Base-by-base conservation (phyloP, 768 basidiomycete species). In the Amanita molliuscula region DNA sequence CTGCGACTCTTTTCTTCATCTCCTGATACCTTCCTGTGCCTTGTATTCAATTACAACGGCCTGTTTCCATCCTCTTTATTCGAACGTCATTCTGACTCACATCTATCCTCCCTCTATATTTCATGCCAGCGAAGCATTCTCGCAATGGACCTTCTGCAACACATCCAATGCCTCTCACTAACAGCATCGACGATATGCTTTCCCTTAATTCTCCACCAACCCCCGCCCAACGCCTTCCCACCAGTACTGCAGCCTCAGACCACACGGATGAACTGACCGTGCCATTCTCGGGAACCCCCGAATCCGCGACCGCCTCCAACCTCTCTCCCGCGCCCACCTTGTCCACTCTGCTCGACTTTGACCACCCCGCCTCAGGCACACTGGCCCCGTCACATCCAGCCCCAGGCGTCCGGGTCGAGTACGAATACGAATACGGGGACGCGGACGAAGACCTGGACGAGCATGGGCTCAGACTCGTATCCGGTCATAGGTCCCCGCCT, bases 401-500 rank as follows among this genome's bases (percentile, higher is more conserved):
- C 13, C 23, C 23, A 6, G 36, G 35, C 3, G 47, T 48, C 23
- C 31, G 31, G 31, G 47, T 48, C 26, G 37, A 40, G 11, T n/a
- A 23, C 10, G 47, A 48, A 16, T 35, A 48, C 33, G 36, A 20
- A 10, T 10, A 31, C 31, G 31, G 31, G 4, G 11, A 13, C 4
- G 31, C 11, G 1, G 31, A 31, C 29, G 29, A 6, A 11, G 29
- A 11, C 31, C 11, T 31, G 11, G 13, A 31, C 13, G 31, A 31
- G 11, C 0, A 31, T 2, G 31, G 31, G 31, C 31, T 31, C 4
- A 31, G 31, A 31, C 20, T 48, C 6, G 11, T 16, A n/a, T 28
- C 41, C 26, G n/a, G 9, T 6, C 56, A 59, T 41, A 56, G 60
- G 15, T 64, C 63, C 7, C 64, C 64, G 4, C 65, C 65, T 8